Percentiles rank a stretch among this genome's conserved stretches.
Conservation (phyloP, 305 asterid species). For the Fraxinus angustifolia region DNA sequence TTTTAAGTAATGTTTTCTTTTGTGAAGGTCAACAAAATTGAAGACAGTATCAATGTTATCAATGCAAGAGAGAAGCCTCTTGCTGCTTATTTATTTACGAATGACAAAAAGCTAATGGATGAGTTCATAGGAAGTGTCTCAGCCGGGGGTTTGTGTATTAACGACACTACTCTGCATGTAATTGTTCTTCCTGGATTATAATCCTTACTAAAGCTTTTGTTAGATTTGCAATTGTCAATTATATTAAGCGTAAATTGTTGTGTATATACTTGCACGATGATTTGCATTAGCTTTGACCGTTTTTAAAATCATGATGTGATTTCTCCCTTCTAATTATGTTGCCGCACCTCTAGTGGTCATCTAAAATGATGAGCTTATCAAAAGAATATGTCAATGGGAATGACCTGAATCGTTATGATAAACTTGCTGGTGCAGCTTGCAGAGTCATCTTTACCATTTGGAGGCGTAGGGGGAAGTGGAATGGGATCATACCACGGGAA, state of each 20-base stretch:
- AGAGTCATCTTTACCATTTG: conserved; percentile 20
- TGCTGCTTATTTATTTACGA: conserved; percentile 81
- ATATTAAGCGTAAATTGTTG: not conserved
- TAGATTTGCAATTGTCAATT: not conserved
- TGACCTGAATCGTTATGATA: not conserved
- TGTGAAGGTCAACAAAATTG: conserved; percentile 59
- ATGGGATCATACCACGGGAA: conserved; percentile 73
- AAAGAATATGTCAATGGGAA: not conserved
- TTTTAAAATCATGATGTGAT: not conserved
- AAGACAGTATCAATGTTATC: conserved; percentile 56
- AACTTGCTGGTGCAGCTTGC: not conserved
- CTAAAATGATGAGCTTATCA: not conserved
- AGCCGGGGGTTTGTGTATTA: conserved; percentile 68
- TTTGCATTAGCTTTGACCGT: not conserved
- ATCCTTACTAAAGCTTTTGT: not conserved
- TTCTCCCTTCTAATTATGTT: not conserved
- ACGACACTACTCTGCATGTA: conserved; percentile 73
- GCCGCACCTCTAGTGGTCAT: not conserved
- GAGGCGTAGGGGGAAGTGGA: conserved; percentile 80
- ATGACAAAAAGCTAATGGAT: conserved; percentile 66
- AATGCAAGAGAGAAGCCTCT: conserved; percentile 77
- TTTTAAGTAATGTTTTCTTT: conserved; percentile 2
- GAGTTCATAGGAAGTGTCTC: conserved; percentile 58
- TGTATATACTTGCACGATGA: not conserved
- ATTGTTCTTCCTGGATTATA: conserved; percentile 19